Percentiles rank a stretch among this genome's conserved stretches.
Conservation (phyloP, 108 stramenopile genomes). For the Skeletonema marinoi region DNA sequence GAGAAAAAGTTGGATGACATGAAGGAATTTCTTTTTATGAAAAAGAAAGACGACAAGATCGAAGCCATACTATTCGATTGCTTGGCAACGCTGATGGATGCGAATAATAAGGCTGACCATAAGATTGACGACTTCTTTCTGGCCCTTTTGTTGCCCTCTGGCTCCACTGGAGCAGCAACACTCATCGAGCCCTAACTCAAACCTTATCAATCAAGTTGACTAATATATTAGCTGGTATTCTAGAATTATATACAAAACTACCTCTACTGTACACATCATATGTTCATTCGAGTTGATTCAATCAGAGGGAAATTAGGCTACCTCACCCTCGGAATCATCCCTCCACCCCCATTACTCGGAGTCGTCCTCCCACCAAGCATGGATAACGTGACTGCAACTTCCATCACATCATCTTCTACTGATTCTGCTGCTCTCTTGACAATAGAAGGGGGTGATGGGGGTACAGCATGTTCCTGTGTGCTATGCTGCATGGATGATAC, state of each 20-base stretch:
- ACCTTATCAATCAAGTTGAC: too few relatives aligned
- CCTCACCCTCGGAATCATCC: constrained; percentile 5
- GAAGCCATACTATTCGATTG: too few relatives aligned
- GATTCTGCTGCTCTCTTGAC: not conserved
- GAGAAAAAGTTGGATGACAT: too few relatives aligned
- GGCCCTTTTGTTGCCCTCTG: too few relatives aligned
- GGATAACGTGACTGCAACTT: constrained; percentile 43
- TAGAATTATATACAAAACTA: not conserved
- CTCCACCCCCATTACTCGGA: not conserved
- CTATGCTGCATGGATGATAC: constrained; percentile 8
- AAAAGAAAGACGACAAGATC: too few relatives aligned
- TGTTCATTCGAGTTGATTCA: not conserved
- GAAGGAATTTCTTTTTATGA: too few relatives aligned
- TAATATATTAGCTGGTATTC: too few relatives aligned
- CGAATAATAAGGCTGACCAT: too few relatives aligned
- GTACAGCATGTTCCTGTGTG: not conserved
- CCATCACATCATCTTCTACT: constrained; percentile 36
- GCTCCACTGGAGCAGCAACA: too few relatives aligned
- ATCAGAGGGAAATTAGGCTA: not conserved
- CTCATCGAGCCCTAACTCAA: too few relatives aligned
- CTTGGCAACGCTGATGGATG: too few relatives aligned
- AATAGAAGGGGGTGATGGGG: not conserved
- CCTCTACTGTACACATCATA: not conserved
- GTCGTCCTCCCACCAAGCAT: constrained; percentile 13
- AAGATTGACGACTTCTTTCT: too few relatives aligned